These are phyloP conservation scores for Lablab purpureus DNA, from an alignment of 306 rosid species.

Conservation along the genomic window DNA sequence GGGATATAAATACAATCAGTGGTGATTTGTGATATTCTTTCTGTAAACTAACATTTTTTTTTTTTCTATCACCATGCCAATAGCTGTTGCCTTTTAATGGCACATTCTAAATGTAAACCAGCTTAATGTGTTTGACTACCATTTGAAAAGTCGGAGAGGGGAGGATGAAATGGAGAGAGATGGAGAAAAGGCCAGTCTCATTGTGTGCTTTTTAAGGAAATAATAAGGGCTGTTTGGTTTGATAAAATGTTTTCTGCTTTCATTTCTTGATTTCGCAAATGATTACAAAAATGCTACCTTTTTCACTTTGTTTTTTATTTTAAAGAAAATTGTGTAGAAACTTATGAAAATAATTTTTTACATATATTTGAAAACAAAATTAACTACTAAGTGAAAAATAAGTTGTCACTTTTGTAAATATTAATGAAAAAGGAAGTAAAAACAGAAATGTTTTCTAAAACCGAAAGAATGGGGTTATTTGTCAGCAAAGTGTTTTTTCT, in stretches of 20 bases:
- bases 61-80: constrained; percentile 25
- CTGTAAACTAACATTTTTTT: constrained; percentile 8
- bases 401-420: background rate
- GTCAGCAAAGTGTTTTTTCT: background rate
- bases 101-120: constrained; percentile 18
- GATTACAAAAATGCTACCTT: background rate
- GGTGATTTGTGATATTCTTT: constrained; percentile 9
- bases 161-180: constrained; percentile 2
- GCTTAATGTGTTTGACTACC: constrained; percentile 35
- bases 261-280: background rate
- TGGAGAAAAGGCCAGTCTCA: constrained; percentile 20
- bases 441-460: background rate
- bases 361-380: background rate
- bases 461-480: background rate
- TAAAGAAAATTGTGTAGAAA: background rate
- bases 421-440: background rate
- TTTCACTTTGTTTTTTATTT: background rate
- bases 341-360: background rate
- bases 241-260: background rate
- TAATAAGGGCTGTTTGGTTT: background rate
- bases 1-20: constrained; percentile 14
- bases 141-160: constrained; percentile 5
- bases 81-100: constrained; percentile 36
- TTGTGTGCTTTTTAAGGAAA: constrained; percentile 25
- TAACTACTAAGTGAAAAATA: background rate